Evolutionary conservation across 768 basidiomycete species (phyloP), one percentile per base, ranked within the genome.

Genomic region (Albatrellus ellisii): DNA sequence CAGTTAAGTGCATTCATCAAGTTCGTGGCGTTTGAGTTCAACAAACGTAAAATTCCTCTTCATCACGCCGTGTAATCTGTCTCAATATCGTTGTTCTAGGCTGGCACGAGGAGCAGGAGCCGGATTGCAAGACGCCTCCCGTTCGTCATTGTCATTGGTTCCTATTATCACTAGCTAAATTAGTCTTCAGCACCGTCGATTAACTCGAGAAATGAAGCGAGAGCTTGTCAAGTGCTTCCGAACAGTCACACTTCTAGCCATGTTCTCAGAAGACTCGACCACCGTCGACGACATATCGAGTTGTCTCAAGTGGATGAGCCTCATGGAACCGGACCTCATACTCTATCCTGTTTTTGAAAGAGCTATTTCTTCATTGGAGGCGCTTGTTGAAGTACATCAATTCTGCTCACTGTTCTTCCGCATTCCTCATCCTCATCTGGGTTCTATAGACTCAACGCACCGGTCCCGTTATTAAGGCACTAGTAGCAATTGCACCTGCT

Each of bases 241-340:
- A 44, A 90, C 88, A 0, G 82, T 91, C 11, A 76, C 79, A 0
- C 65, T 94, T 22, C 68, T 91, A n/a, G 79, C 86, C 2, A 89
- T 91, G 75, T 94, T 92, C 63, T 87, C 83, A 7, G 82, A 83
- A 55, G 85, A 89, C 54, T 66, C 70, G 37, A 67, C 70, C 8
- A 83, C 85, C 1, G 79, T 83, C 22, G 60, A 68, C 12, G 84
- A 88, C 49, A 79, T 88, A 32, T 79, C 86, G 55, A 75, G 75
- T 31, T 79, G 82, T 44, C 61, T 92, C 48, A 87, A 87, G 59
- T 83, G 79, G 14, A 77, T 90, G 77, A 74, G 76, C 43, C 59
- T 79, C 33, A 77, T 88, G 70, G 88, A 91, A 50, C 88, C 90
- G 1, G 85, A 88, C 55, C 66, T 94, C 17, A 79, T 92, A 49